phyloP scores from a whole-genome alignment of 441 rosid genomes.

The Populus hybrid region DNA sequence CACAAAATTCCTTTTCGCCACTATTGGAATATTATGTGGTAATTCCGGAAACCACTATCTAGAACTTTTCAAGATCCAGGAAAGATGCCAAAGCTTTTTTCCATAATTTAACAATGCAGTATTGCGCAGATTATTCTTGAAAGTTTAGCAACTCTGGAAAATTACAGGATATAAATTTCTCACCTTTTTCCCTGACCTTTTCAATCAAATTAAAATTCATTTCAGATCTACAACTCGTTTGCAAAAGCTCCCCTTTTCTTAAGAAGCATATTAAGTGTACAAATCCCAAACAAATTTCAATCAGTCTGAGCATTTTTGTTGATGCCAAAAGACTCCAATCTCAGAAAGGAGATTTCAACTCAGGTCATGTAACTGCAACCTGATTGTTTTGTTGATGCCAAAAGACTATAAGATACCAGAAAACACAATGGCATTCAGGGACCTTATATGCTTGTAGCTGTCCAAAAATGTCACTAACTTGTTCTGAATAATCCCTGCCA shows the following conservation, averaged over 20 bases:
- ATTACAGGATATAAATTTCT: background rate
- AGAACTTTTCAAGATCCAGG: background rate
- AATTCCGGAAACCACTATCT: background rate
- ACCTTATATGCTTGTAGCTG: background rate
- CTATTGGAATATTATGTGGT: background rate
- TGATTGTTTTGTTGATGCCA: background rate
- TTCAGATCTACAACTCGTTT: background rate
- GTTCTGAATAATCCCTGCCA: background rate
- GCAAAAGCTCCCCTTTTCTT: background rate
- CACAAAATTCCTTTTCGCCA: background rate
- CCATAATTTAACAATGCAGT: background rate
- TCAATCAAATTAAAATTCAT: background rate
- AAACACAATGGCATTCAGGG: background rate
- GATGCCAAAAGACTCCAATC: background rate
- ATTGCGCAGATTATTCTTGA: background rate
- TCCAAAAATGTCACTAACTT: background rate
- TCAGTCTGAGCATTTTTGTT: background rate
- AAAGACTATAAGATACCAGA: background rate
- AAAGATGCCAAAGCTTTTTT: background rate
- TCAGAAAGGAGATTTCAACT: too few species aligned
- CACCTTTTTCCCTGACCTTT: background rate
- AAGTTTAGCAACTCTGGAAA: background rate
- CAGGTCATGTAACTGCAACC: too few species aligned
- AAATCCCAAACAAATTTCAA: background rate
- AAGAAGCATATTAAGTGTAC: background rate